phyloP scores from a whole-genome alignment of 2,329 filamentous ascomycete species.

The Beauveria asiatica region DNA sequence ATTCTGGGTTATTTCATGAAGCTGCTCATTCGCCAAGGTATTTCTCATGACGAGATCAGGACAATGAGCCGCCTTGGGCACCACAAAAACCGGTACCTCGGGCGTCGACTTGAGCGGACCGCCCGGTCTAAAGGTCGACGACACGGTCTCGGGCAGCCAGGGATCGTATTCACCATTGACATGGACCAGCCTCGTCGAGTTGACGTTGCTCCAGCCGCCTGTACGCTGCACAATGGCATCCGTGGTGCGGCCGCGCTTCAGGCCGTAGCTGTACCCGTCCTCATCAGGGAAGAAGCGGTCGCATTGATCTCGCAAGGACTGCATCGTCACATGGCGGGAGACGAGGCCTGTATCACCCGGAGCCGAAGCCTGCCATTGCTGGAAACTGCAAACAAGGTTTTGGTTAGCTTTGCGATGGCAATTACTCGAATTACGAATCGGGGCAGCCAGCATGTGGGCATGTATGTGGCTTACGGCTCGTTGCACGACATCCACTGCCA shows the following conservation, averaged over 20 bases:
- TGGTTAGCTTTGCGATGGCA: background rate
- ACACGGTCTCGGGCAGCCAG: slow-evolving; percentile 5
- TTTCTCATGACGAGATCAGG: slow-evolving; percentile 57
- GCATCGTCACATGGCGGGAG: background rate
- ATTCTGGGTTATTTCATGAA: slow-evolving; percentile 47
- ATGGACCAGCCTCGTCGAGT: slow-evolving; percentile 9
- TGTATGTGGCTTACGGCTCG: slow-evolving; percentile 1
- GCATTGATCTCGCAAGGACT: slow-evolving; percentile 6
- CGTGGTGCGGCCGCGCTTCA: slow-evolving; percentile 29
- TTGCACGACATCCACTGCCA: slow-evolving; percentile 13
- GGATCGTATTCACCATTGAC: slow-evolving; percentile 11
- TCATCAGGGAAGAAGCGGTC: slow-evolving; percentile 9
- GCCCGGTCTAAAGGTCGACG: slow-evolving; percentile 5
- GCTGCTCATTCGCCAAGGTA: slow-evolving; percentile 43
- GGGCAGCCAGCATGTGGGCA: background rate
- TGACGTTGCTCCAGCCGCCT: slow-evolving; percentile 5
- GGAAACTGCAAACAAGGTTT: background rate
- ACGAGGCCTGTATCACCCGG: slow-evolving; percentile 9
- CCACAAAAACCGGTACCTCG: slow-evolving; percentile 35
- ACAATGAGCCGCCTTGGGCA: slow-evolving; percentile 44
- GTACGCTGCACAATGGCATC: slow-evolving; percentile 24
- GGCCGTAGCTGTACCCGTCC: slow-evolving; percentile 17
- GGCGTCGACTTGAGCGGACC: slow-evolving; percentile 30
- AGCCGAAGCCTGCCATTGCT: slow-evolving; percentile 2
- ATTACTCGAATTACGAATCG: no score